A percentile compares a stretch with the other conserved stretches of the same genome.
These are phyloP conservation scores for Paracamarosporium sp. DNA, from an alignment of 2,329 filamentous ascomycete species.

Conservation along the genomic window DNA sequence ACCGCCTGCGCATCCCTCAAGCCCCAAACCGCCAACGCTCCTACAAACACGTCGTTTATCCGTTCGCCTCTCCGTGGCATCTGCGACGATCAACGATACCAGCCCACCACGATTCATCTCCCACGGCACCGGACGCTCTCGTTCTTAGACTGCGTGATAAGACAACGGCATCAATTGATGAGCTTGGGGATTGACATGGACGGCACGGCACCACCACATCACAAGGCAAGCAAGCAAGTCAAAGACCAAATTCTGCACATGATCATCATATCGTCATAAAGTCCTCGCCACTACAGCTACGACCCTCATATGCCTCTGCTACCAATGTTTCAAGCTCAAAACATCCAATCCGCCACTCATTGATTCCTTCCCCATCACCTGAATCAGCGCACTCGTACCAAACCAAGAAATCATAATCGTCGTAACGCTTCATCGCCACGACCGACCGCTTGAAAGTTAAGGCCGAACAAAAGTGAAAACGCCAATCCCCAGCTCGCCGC, in stretches of 20 bases:
- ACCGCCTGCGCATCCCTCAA: too few relatives aligned
- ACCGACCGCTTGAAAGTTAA: background rate
- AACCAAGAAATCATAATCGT: constrained; percentile 1
- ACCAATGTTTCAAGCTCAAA: background rate
- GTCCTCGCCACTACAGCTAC: constrained; percentile 1
- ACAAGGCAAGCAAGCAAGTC: background rate
- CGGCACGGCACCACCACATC: background rate
- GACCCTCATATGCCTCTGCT: background rate
- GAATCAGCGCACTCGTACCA: background rate
- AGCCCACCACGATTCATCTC: too few relatives aligned
- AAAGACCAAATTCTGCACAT: background rate
- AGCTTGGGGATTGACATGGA: too few relatives aligned
- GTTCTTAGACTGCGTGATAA: too few relatives aligned
- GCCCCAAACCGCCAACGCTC: too few relatives aligned
- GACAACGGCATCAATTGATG: too few relatives aligned
- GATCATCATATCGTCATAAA: constrained; percentile 9
- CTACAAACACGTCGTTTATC: too few relatives aligned
- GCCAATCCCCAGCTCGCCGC: constrained; percentile 19
- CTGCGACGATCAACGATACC: too few relatives aligned
- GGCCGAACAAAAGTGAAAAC: constrained; percentile 12
- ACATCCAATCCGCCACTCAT: background rate
- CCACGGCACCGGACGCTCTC: too few relatives aligned
- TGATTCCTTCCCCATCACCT: background rate
- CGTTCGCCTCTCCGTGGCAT: too few relatives aligned
- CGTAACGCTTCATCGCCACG: constrained; percentile 4